A percentile compares a stretch with the other conserved stretches of the same genome.
phyloP scores from a whole-genome alignment of 768 basidiomycete genomes.

The Auriscalpium orientale region DNA sequence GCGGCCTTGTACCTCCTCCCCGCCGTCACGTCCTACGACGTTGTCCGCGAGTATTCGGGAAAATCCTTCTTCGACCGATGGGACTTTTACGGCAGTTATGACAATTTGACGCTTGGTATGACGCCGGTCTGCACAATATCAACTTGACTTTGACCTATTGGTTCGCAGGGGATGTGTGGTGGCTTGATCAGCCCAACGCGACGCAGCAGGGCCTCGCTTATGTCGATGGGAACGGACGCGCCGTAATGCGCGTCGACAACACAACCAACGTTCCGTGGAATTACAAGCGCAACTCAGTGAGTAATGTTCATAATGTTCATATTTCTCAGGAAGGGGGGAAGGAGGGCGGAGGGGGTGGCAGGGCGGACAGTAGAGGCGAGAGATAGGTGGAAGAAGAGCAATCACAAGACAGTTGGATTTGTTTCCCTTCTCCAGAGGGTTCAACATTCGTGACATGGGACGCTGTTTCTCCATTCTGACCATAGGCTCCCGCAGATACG shows the following conservation, averaged over 20 bases:
- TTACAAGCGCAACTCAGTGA: slow-evolving; percentile 53
- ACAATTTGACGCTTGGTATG: slow-evolving; percentile 31
- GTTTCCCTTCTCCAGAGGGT: slow-evolving; percentile 7
- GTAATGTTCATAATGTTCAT: slow-evolving; percentile 7
- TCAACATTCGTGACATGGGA: no score
- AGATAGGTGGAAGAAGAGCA: no score
- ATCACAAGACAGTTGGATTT: background rate
- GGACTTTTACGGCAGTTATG: slow-evolving; percentile 35
- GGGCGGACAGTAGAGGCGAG: no score
- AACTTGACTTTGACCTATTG: no score
- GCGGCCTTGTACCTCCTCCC: background rate
- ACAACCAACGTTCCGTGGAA: slow-evolving; percentile 42
- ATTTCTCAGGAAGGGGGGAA: background rate
- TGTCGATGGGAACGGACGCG: slow-evolving; percentile 52
- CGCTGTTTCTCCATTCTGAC: no score
- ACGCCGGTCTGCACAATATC: background rate
- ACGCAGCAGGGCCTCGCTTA: slow-evolving; percentile 45
- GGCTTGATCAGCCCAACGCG: slow-evolving; percentile 42
- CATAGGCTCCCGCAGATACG: slow-evolving; percentile 27
- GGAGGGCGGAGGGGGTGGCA: no score
- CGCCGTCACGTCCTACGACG: slow-evolving; percentile 18
- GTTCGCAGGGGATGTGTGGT: slow-evolving; percentile 53
- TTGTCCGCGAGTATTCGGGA: slow-evolving; percentile 34
- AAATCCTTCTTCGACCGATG: slow-evolving; percentile 37
- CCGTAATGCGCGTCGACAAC: slow-evolving; percentile 73